Evolutionary conservation across 768 basidiomycete species (phyloP).

Genomic region (Lentinula sp.): DNA sequence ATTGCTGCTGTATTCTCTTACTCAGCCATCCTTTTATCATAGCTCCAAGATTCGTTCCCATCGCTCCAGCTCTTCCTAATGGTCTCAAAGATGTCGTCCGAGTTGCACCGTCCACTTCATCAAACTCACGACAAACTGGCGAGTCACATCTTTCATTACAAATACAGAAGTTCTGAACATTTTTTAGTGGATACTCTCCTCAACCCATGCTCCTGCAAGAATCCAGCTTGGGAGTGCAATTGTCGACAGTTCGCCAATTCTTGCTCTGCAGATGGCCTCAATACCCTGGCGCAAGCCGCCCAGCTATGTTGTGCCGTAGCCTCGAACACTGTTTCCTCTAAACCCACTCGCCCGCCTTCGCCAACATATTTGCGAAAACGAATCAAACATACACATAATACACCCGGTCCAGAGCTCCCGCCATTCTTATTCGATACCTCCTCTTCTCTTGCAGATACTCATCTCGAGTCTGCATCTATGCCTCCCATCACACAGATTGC

Average conservation of each 20-base stretch:
- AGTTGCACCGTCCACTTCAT: constrained; percentile 22
- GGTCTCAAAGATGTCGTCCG: constrained; percentile 55
- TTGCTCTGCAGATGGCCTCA: constrained; percentile 15
- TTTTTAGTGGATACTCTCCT: constrained; percentile 50
- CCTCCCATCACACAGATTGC: constrained; percentile 54
- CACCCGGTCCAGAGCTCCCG: constrained; percentile 38
- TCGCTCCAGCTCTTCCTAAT: constrained; percentile 67
- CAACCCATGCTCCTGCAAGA: constrained; percentile 60
- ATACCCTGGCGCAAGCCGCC: constrained; percentile 33
- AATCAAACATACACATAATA: constrained; percentile 8
- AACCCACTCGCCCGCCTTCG: background rate
- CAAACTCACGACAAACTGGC: constrained; percentile 50
- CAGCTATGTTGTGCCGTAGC: constrained; percentile 19
- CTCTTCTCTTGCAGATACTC: constrained; percentile 15
- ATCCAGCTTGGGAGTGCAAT: constrained; percentile 43
- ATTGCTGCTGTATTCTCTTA: constrained; percentile 7
- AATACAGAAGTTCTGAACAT: constrained; percentile 4
- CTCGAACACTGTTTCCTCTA: background rate
- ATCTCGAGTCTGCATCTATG: constrained; percentile 50
- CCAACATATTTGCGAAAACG: constrained; percentile 21
- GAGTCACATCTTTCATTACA: constrained; percentile 7
- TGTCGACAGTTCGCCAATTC: constrained; percentile 25
- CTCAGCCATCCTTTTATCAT: constrained; percentile 1
- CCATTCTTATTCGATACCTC: constrained; percentile 33
- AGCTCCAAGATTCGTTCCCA: constrained; percentile 64